Percentiles rank a stretch among this genome's conserved stretches.
phyloP scores from a whole-genome alignment of 148 eudicot genomes.

The Agrostemma githago region DNA sequence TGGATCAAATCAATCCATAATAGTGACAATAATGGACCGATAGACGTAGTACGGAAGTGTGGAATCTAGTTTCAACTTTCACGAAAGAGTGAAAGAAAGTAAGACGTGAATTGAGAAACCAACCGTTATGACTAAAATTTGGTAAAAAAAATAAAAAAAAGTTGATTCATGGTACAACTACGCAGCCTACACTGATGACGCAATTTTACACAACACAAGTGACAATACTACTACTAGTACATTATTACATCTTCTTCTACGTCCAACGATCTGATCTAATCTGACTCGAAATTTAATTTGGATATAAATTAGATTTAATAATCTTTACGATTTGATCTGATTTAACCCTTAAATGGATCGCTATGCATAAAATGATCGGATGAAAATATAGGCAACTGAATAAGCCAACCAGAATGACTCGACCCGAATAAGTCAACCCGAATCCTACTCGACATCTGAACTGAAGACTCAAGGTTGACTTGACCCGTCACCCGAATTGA shows the following conservation, averaged over 20 bases:
- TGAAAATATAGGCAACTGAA: too few species aligned
- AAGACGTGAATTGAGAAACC: not conserved
- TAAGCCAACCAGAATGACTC: too few species aligned
- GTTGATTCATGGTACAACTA: not conserved
- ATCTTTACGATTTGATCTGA: too few species aligned
- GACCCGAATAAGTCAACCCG: too few species aligned
- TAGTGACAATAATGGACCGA: not conserved
- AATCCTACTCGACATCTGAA: too few species aligned
- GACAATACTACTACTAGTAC: not conserved
- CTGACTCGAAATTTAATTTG: too few species aligned
- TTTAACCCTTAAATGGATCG: too few species aligned
- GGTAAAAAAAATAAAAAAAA: not conserved
- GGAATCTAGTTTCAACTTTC: conserved; percentile 7
- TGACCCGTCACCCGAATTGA: too few species aligned
- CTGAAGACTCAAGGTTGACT: too few species aligned
- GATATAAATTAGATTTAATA: too few species aligned
- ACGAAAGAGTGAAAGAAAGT: not conserved
- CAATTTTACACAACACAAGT: not conserved
- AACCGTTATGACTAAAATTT: not conserved
- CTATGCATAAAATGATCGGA: too few species aligned
- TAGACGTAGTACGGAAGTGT: not conserved
- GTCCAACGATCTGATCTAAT: too few species aligned
- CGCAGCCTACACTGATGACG: not conserved
- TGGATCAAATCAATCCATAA: not conserved
- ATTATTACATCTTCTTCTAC: not conserved